Evolutionary conservation across 2,329 filamentous ascomycete genomes (phyloP).

Genomic region (Xylariales sp.): DNA sequence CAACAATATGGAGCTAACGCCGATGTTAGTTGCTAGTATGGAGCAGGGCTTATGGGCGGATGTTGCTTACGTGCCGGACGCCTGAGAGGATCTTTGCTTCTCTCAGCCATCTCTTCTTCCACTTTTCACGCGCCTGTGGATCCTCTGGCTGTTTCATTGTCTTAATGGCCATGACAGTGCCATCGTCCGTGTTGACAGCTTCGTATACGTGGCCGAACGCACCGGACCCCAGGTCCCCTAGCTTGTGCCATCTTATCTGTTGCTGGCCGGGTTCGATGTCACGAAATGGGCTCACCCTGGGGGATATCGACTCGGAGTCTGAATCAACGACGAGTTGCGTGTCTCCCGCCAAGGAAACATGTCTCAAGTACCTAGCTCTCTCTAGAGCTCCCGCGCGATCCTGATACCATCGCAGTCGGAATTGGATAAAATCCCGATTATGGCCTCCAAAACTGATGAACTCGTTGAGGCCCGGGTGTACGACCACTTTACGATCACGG

Average conservation of each 20-base stretch:
- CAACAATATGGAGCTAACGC: background rate
- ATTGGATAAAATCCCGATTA: background rate
- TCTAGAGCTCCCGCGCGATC: background rate
- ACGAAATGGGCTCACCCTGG: background rate
- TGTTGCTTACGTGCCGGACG: background rate
- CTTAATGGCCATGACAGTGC: background rate
- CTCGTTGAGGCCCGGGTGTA: fast-evolving
- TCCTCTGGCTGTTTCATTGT: background rate
- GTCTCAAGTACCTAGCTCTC: background rate
- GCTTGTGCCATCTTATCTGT: background rate
- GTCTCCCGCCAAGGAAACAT: background rate
- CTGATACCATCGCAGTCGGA: background rate
- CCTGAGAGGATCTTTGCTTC: background rate
- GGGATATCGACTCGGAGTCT: background rate
- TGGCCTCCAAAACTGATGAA: background rate
- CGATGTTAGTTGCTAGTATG: background rate
- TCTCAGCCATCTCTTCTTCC: background rate
- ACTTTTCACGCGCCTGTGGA: too few relatives aligned
- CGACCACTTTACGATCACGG: conserved; percentile 2
- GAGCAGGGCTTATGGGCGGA: too few relatives aligned
- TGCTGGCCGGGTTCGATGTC: background rate
- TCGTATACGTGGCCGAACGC: background rate
- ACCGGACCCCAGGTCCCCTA: background rate
- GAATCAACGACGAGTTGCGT: background rate
- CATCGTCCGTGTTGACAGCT: background rate